Evolutionary conservation across 257 asterid species (phyloP).

Genomic region (Plantago major): DNA sequence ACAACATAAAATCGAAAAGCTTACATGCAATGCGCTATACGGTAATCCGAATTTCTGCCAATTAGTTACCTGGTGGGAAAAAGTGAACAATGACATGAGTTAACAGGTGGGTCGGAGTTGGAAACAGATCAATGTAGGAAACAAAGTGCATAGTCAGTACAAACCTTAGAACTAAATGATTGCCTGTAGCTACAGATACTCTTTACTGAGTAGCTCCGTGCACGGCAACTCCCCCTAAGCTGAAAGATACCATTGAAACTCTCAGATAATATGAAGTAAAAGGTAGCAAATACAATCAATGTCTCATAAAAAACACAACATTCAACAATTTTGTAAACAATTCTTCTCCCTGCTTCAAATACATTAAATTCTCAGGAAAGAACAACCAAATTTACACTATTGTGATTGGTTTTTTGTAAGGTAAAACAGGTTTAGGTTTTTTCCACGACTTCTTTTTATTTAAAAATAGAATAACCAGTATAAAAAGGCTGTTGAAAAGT

Average conservation of each 20-base stretch:
- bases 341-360: background rate
- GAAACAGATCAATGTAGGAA: slow-evolving; percentile 3
- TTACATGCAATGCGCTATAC: slow-evolving; percentile 42
- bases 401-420: too few relatives aligned
- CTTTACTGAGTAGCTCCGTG: slow-evolving; percentile 35
- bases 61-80: slow-evolving; percentile 34
- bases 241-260: slow-evolving; percentile 25
- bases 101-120: background rate
- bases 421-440: too few relatives aligned
- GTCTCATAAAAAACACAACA: background rate
- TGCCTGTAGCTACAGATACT: slow-evolving; percentile 34
- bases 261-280: background rate
- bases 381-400: background rate
- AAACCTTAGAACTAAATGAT: slow-evolving; percentile 46
- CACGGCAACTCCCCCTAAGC: slow-evolving; percentile 31
- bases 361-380: too few relatives aligned
- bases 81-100: slow-evolving; percentile 17
- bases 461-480: too few relatives aligned
- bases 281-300: background rate
- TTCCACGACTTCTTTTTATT: too few relatives aligned
- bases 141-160: slow-evolving; percentile 12
- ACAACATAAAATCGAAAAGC: slow-evolving; percentile 22
- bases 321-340: too few relatives aligned
- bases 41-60: slow-evolving; percentile 40
- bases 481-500: too few relatives aligned